phyloP scores from a whole-genome alignment of 495 filamentous ascomycete genomes.

The Cryomyces minteri region DNA sequence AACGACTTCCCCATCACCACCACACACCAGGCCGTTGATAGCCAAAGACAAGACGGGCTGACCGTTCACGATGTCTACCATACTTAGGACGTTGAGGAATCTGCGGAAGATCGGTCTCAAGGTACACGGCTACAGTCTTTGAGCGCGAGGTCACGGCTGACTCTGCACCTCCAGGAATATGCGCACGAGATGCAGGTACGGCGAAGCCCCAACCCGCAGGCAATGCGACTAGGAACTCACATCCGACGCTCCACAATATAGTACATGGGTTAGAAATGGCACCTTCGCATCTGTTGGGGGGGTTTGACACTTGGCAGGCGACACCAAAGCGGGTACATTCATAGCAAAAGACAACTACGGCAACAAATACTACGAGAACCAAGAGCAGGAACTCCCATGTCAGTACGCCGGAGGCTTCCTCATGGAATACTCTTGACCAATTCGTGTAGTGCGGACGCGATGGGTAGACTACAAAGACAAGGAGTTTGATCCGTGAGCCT shows the following conservation, averaged over 20 bases:
- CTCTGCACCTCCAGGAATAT: conserved; percentile 42
- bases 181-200: conserved; percentile 83
- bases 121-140: conserved; percentile 27
- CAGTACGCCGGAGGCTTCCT: conserved; percentile 16
- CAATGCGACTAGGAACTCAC: not conserved
- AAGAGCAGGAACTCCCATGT: conserved; percentile 82
- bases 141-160: conserved; percentile 13
- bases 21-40: no score
- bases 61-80: conserved; percentile 59
- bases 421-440: conserved; percentile 1
- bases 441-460: conserved; percentile 66
- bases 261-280: conserved; percentile 9
- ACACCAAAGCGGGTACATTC: conserved; percentile 86
- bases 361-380: conserved; percentile 96
- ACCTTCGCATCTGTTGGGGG: not conserved
- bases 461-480: conserved; percentile 92
- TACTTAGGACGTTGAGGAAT: conserved; percentile 72
- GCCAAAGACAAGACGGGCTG: no score
- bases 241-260: conserved; percentile 12
- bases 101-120: conserved; percentile 72
- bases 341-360: conserved; percentile 78
- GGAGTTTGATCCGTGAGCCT: conserved; percentile 61
- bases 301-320: conserved; percentile 36
- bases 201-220: conserved; percentile 3
- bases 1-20: no score